Percentiles rank a stretch among this genome's conserved stretches.
Conservation (phyloP, 129 eudicot genomes). For the Saussurea involucrata region DNA sequence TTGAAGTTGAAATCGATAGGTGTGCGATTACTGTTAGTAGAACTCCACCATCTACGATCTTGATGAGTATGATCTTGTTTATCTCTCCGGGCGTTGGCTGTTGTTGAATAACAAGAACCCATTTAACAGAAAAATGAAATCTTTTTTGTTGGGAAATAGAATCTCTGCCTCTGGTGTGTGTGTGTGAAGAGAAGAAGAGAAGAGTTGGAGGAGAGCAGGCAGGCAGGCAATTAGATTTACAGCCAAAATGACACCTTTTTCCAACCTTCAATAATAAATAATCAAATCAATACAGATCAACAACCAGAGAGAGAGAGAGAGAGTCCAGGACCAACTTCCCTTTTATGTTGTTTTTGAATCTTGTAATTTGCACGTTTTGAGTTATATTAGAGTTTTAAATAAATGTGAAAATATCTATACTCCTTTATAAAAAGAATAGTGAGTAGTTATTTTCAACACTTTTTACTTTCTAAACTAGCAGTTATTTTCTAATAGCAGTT, state of each 20-base stretch:
- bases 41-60: background rate
- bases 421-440: no score
- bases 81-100: background rate
- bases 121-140: constrained; percentile 1
- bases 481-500: no score
- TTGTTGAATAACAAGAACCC: constrained; percentile 29
- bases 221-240: constrained; percentile 5
- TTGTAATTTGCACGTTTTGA: background rate
- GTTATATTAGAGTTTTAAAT: no score
- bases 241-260: constrained; percentile 23
- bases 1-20: background rate
- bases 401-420: no score
- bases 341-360: background rate
- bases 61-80: background rate
- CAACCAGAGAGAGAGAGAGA: constrained; percentile 7
- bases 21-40: background rate
- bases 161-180: background rate
- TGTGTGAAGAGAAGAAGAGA: background rate
- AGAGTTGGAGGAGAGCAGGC: background rate
- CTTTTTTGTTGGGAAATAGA: background rate
- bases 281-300: constrained; percentile 22
- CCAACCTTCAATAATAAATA: constrained; percentile 13
- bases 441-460: no score
- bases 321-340: background rate
- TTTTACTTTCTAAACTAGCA: no score